Conservation (phyloP, 2,329 filamentous ascomycete species). For the Trichophyton verrucosum region DNA sequence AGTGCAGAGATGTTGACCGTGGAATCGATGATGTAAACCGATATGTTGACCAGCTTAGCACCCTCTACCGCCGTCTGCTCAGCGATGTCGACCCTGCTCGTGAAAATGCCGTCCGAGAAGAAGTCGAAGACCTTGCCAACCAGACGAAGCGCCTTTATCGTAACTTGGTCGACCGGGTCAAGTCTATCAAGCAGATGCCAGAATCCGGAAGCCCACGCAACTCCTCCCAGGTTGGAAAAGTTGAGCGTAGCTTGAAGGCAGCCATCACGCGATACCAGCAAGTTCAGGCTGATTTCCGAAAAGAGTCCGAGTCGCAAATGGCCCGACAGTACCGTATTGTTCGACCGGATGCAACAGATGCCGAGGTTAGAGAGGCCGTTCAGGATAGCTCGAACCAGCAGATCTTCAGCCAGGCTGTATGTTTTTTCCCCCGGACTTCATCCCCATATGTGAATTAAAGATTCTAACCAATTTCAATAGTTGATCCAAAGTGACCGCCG, state of each 20-base stretch:
- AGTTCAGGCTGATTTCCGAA: constrained; percentile 67
- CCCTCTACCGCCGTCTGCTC: constrained; percentile 58
- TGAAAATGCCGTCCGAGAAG: constrained; percentile 52
- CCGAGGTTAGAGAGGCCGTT: constrained; percentile 65
- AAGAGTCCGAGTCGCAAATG: constrained; percentile 70
- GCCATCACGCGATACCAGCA: constrained; percentile 73
- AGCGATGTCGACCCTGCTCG: constrained; percentile 60
- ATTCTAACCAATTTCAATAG: constrained; percentile 20
- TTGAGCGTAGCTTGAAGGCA: constrained; percentile 66
- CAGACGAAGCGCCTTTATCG: constrained; percentile 78
- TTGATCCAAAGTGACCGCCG: constrained; percentile 69
- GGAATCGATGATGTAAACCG: constrained; percentile 62
- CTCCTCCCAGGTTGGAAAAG: constrained; percentile 64
- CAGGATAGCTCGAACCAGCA: constrained; percentile 57
- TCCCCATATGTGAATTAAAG: no score
- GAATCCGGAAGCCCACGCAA: constrained; percentile 64
- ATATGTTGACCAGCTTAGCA: constrained; percentile 59
- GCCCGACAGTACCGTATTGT: constrained; percentile 85
- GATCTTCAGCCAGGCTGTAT: constrained; percentile 70
- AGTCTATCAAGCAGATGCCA: constrained; percentile 67
- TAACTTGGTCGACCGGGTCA: constrained; percentile 64
- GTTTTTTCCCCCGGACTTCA: constrained; percentile 14
- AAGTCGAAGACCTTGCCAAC: constrained; percentile 60
- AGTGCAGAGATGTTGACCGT: constrained; percentile 67
- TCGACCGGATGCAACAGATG: constrained; percentile 63